Conservation (phyloP, 495 filamentous ascomycete species). For the Collariella sp. region DNA sequence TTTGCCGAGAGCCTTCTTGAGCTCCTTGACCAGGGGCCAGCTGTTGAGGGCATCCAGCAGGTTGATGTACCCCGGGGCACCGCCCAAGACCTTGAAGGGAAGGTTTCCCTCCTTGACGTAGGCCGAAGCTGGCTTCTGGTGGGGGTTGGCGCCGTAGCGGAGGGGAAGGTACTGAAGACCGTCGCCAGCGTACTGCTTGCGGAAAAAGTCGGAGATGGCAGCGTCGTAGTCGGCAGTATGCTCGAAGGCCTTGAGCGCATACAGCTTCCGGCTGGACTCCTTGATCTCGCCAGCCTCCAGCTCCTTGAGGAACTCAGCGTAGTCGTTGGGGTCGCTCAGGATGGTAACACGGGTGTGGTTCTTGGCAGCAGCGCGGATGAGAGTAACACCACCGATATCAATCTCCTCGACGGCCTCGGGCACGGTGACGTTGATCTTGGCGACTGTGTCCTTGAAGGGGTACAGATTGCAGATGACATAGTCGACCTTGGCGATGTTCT, state of each 20-base stretch:
- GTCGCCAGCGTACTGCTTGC: slow-evolving; percentile 85
- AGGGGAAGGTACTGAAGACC: slow-evolving; percentile 75
- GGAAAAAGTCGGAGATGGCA: slow-evolving; percentile 93
- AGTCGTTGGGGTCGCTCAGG: slow-evolving; percentile 86
- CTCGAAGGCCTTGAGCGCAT: slow-evolving; percentile 94
- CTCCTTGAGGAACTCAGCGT: slow-evolving; percentile 86
- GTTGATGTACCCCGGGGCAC: slow-evolving; percentile 93
- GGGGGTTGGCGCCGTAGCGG: slow-evolving; percentile 92
- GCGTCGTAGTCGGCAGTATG: slow-evolving; percentile 97
- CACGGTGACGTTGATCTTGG: slow-evolving; percentile 93
- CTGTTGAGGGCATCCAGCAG: slow-evolving; percentile 93
- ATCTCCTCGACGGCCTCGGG: slow-evolving; percentile 96
- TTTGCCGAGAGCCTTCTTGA: slow-evolving; percentile 74
- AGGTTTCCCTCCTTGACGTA: slow-evolving; percentile 61
- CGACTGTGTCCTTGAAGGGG: slow-evolving; percentile 95
- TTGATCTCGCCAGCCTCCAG: slow-evolving; percentile 78
- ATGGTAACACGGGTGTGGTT: slow-evolving; percentile 94
- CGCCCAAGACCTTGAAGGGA: slow-evolving; percentile 94
- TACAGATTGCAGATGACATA: slow-evolving; percentile 98
- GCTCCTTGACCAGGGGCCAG: slow-evolving; percentile 93
- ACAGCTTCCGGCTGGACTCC: slow-evolving; percentile 70
- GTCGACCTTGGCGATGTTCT: slow-evolving; percentile 96
- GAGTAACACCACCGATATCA: slow-evolving; percentile 93
- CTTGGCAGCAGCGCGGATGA: slow-evolving; percentile 94
- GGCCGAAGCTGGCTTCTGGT: slow-evolving; percentile 90